These are phyloP conservation scores for Rhynchosporium agropyri DNA, from an alignment of 2,329 filamentous ascomycete species.

Conservation along the genomic window DNA sequence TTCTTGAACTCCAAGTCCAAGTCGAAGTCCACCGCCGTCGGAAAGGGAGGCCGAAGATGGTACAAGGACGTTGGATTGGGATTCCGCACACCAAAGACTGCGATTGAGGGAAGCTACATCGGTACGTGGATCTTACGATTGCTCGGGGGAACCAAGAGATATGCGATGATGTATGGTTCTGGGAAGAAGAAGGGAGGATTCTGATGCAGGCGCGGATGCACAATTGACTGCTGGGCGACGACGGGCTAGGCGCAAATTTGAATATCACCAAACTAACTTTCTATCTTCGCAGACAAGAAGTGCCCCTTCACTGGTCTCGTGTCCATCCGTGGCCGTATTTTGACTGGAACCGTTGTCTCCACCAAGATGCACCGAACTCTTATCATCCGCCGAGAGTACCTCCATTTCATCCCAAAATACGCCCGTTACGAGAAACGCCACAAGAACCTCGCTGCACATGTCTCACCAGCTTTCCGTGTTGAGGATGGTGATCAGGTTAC, in stretches of 20 bases:
- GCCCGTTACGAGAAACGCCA: slow-evolving; percentile 99
- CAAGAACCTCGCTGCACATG: slow-evolving; percentile 99
- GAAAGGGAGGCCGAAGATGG: slow-evolving; percentile 92
- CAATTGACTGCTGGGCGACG: background rate
- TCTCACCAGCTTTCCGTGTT: slow-evolving; percentile 99
- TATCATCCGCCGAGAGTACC: slow-evolving; percentile 99
- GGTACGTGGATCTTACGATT: slow-evolving; percentile 66
- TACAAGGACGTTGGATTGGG: slow-evolving; percentile 99
- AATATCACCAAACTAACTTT: slow-evolving; percentile 30
- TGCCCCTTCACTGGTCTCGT: slow-evolving; percentile 99
- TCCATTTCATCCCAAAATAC: slow-evolving; percentile 99
- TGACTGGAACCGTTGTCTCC: slow-evolving; percentile 97
- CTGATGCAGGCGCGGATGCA: background rate
- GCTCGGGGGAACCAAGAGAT: background rate
- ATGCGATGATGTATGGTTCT: slow-evolving; percentile 13
- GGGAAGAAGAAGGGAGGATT: background rate
- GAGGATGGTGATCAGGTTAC: slow-evolving; percentile 99
- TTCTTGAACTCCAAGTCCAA: slow-evolving; percentile 98
- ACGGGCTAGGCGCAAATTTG: slow-evolving; percentile 6
- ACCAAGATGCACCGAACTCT: slow-evolving; percentile 99
- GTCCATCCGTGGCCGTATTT: slow-evolving; percentile 99
- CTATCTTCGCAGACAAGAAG: slow-evolving; percentile 83
- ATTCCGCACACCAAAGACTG: slow-evolving; percentile 97
- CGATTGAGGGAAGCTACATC: slow-evolving; percentile 99
- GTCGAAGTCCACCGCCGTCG: slow-evolving; percentile 79